Conservation (phyloP, 495 filamentous ascomycete species). For the Lepidopterella palustris region DNA sequence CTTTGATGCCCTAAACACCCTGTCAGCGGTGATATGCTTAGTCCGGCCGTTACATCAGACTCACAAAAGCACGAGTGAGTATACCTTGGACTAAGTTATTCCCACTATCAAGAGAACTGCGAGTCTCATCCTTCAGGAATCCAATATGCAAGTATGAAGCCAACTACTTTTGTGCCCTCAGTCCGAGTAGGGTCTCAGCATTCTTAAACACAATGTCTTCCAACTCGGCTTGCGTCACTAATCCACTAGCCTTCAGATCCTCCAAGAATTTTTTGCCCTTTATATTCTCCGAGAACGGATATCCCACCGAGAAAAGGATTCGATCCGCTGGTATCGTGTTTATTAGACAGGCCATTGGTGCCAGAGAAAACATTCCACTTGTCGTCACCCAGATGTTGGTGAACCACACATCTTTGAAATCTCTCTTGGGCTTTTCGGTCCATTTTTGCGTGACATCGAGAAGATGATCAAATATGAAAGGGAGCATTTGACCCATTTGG, state of each 20-base stretch:
- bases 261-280: constrained; percentile 42
- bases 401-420: constrained; percentile 39
- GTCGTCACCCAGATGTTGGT: constrained; percentile 42
- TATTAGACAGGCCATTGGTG: constrained; percentile 34
- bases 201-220: constrained; percentile 50
- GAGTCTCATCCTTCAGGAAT: not conserved
- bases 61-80: no score
- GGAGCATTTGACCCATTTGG: constrained; percentile 45
- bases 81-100: no score
- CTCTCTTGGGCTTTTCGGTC: constrained; percentile 27
- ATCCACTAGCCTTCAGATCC: constrained; percentile 46
- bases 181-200: constrained; percentile 46
- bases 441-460: constrained; percentile 16
- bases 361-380: constrained; percentile 37
- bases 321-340: constrained; percentile 44
- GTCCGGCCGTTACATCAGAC: no score
- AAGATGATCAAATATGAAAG: constrained; percentile 41
- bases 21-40: no score
- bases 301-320: constrained; percentile 55
- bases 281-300: constrained; percentile 48
- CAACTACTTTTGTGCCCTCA: constrained; percentile 26
- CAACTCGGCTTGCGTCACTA: constrained; percentile 46
- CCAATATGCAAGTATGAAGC: not conserved
- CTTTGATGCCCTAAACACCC: no score
- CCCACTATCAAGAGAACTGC: not conserved